phyloP scores from a whole-genome alignment of 805 yeast genomes.

The Saccharomycopsis olivae region DNA sequence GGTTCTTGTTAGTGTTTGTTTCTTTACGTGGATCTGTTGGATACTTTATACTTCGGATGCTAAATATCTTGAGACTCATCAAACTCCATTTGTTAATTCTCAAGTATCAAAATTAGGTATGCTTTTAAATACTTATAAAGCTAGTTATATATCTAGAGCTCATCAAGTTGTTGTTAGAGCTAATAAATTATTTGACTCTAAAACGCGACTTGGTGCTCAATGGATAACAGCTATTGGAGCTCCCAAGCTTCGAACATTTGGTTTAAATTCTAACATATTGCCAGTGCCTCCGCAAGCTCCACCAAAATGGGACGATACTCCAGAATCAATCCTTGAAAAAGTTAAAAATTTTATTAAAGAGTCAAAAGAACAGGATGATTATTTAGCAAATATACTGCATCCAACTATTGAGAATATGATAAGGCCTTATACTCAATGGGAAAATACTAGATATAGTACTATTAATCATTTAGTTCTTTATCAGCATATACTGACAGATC shows the following conservation, averaged over 20 bases:
- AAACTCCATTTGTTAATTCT: slow-evolving; percentile 3
- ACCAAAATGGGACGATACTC: slow-evolving; percentile 52
- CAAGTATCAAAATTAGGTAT: too few relatives aligned
- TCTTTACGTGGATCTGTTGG: slow-evolving; percentile 16
- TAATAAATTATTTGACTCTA: too few relatives aligned
- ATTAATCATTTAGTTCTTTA: slow-evolving; percentile 52
- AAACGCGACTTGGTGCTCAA: too few relatives aligned
- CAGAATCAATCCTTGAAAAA: slow-evolving; percentile 33
- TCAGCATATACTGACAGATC: slow-evolving; percentile 58
- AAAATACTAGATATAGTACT: slow-evolving; percentile 36
- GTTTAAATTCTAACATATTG: neutral
- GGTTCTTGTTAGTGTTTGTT: too few relatives aligned
- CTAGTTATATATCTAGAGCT: too few relatives aligned
- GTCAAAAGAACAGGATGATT: slow-evolving; percentile 39
- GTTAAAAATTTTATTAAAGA: slow-evolving; percentile 36
- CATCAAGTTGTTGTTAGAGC: too few relatives aligned
- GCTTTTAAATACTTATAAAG: too few relatives aligned
- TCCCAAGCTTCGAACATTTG: too few relatives aligned
- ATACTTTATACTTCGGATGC: slow-evolving; percentile 10
- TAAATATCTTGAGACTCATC: slow-evolving; percentile 1
- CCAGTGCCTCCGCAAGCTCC: slow-evolving; percentile 28
- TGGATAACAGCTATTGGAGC: too few relatives aligned
- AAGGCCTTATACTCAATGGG: slow-evolving; percentile 39
- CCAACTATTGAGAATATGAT: slow-evolving; percentile 52
- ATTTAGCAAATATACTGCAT: slow-evolving; percentile 35